phyloP scores from a whole-genome alignment of 495 filamentous ascomycete genomes.

The Schizothecium vesticola region DNA sequence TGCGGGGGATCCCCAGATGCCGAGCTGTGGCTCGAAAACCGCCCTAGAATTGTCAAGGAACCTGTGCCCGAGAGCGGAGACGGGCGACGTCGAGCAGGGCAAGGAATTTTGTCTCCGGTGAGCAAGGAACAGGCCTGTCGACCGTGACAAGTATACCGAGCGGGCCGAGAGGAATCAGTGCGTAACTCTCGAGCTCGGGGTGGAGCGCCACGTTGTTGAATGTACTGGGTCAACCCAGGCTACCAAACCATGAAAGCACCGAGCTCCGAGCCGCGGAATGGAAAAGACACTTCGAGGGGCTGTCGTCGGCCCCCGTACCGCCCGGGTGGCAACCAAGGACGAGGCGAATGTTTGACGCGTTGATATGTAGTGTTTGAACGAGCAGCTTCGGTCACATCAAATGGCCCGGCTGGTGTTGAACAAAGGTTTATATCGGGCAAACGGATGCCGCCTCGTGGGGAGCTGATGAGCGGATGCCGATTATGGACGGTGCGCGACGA shows the following conservation, averaged over 20 bases:
- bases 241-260: constrained; percentile 1
- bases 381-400: not conserved
- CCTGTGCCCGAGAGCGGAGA: constrained; percentile 25
- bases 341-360: not conserved
- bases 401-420: not conserved
- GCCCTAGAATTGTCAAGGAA: not conserved
- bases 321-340: not conserved
- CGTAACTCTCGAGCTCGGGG: not conserved
- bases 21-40: not conserved
- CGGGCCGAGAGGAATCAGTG: constrained; percentile 18
- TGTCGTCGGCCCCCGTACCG: not conserved
- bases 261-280: not conserved
- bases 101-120: constrained; percentile 18
- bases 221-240: not conserved
- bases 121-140: constrained; percentile 24
- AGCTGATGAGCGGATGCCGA: constrained; percentile 18
- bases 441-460: not conserved
- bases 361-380: not conserved
- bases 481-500: constrained; percentile 18
- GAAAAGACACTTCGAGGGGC: not conserved
- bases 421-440: not conserved
- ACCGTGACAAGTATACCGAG: constrained; percentile 9
- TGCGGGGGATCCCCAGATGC: constrained; percentile 1
- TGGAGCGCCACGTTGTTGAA: not conserved
- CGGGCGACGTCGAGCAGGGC: constrained; percentile 20